Evolutionary conservation across 2,329 filamentous ascomycete species (phyloP).

Genomic region (Metarhizium sp.): DNA sequence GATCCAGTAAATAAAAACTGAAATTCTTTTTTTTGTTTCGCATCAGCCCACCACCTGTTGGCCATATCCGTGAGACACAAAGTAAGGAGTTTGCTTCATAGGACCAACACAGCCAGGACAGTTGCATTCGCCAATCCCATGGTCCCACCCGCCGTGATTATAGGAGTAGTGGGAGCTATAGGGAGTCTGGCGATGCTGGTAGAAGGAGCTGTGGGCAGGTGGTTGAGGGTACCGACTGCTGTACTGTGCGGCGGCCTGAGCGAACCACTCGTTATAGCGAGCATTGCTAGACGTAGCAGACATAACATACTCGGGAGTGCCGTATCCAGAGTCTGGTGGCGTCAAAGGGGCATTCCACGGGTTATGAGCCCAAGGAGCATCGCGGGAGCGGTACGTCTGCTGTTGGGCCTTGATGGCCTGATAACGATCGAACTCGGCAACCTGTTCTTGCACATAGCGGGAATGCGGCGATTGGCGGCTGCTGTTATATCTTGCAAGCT

Average conservation of each 20-base stretch:
- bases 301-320: conserved; percentile 48
- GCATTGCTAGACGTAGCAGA: conserved; percentile 45
- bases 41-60: conserved; percentile 45
- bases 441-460: conserved; percentile 45
- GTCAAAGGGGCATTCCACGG: conserved; percentile 43
- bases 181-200: conserved; percentile 29
- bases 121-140: conserved; percentile 38
- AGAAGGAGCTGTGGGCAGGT: conserved; percentile 30
- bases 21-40: conserved; percentile 9
- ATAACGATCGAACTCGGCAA: conserved; percentile 42
- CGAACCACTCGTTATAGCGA: conserved; percentile 50
- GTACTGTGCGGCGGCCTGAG: conserved; percentile 32
- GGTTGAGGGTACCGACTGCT: conserved; percentile 35
- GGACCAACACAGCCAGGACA: conserved; percentile 36
- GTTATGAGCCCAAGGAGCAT: conserved; percentile 35
- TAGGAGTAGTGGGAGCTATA: conserved; percentile 38
- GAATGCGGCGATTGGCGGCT: conserved; percentile 28
- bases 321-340: conserved; percentile 52
- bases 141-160: conserved; percentile 40
- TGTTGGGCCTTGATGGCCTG: conserved; percentile 35
- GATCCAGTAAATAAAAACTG: neutral
- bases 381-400: conserved; percentile 32
- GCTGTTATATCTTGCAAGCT: conserved; percentile 29
- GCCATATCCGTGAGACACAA: conserved; percentile 37
- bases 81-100: conserved; percentile 38